Percentiles rank a stretch among this genome's conserved stretches.
These are phyloP conservation scores for Acanthamoeba sp. DNA, from an alignment of 208 protist species.

Conservation along the genomic window DNA sequence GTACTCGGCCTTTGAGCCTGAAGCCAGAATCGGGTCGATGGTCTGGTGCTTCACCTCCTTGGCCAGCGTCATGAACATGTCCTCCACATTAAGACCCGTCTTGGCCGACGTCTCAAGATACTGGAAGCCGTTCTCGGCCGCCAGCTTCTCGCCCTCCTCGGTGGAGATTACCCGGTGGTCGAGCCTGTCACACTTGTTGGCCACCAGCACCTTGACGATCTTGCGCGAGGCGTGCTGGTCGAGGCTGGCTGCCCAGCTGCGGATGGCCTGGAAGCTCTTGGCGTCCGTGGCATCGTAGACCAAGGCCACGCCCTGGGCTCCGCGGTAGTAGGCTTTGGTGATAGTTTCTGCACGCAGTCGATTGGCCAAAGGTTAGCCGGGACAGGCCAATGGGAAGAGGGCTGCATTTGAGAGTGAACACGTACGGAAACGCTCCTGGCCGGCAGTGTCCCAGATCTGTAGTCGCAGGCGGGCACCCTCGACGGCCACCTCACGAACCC, in stretches of 20 bases:
- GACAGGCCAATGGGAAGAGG: too few species aligned
- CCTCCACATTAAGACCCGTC: slow-evolving; percentile 88
- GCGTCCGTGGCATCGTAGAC: slow-evolving; percentile 94
- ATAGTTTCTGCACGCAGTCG: not conserved
- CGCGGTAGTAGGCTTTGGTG: slow-evolving; percentile 92
- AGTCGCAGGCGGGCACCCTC: slow-evolving; percentile 94
- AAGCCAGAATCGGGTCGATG: slow-evolving; percentile 61
- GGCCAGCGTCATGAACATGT: slow-evolving; percentile 90
- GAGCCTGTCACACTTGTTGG: slow-evolving; percentile 93
- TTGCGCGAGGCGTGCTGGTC: slow-evolving; percentile 92
- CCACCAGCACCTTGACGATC: slow-evolving; percentile 94
- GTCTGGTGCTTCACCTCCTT: slow-evolving; percentile 86
- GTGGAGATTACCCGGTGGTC: slow-evolving; percentile 84
- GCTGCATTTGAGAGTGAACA: too few species aligned
- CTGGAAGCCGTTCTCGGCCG: slow-evolving; percentile 87
- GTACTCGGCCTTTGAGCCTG: too few species aligned
- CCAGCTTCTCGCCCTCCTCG: slow-evolving; percentile 86
- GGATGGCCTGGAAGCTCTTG: slow-evolving; percentile 90
- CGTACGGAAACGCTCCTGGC: slow-evolving; percentile 88
- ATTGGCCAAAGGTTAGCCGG: not conserved
- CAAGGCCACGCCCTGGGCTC: slow-evolving; percentile 94
- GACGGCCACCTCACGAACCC: slow-evolving; percentile 93
- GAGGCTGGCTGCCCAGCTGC: slow-evolving; percentile 94
- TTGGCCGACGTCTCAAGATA: slow-evolving; percentile 92
- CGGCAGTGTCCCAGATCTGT: slow-evolving; percentile 93